These are phyloP conservation scores for Sporormia fimetaria DNA, from an alignment of 495 filamentous ascomycete genomes.

Conservation along the genomic window DNA sequence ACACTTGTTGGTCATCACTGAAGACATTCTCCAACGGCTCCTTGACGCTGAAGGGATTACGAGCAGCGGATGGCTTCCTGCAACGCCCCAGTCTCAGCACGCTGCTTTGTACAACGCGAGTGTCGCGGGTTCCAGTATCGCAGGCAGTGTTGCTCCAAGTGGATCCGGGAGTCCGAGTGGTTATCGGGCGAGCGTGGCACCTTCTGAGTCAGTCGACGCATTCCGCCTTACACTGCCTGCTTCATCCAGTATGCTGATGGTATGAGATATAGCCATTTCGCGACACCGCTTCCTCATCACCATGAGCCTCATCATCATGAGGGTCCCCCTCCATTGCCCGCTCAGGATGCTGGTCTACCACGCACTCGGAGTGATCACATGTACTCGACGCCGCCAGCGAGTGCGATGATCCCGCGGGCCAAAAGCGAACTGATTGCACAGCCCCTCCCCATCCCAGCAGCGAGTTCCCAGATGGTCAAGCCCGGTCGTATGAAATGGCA, in stretches of 20 bases:
- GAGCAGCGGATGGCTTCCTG: conserved; percentile 19
- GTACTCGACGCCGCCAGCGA: conserved; percentile 1
- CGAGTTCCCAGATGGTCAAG: not conserved
- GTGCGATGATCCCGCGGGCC: conserved; percentile 1
- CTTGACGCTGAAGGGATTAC: conserved; percentile 19
- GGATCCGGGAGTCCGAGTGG: conserved; percentile 4
- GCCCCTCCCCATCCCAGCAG: conserved; percentile 10
- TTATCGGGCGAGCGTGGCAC: conserved; percentile 15
- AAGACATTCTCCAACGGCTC: conserved; percentile 13
- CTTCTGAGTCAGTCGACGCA: conserved; percentile 4
- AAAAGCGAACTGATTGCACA: conserved; percentile 13
- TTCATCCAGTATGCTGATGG: not conserved
- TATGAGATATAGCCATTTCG: not conserved
- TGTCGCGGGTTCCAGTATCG: conserved; percentile 3
- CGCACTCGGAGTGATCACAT: conserved; percentile 7
- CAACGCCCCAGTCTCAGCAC: conserved; percentile 12
- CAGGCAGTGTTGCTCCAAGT: conserved; percentile 1
- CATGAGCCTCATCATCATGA: not conserved
- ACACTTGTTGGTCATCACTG: conserved; percentile 23
- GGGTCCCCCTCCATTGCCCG: not conserved
- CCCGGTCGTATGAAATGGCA: conserved; percentile 15
- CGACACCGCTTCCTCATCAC: not conserved
- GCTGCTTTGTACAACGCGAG: conserved; percentile 5
- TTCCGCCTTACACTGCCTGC: too few species aligned
- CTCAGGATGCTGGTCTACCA: not conserved